A percentile compares a stretch with the other conserved stretches of the same genome.
These are phyloP conservation scores for Wickerhamomyces tratensis DNA, from an alignment of 805 yeast species.

Conservation along the genomic window DNA sequence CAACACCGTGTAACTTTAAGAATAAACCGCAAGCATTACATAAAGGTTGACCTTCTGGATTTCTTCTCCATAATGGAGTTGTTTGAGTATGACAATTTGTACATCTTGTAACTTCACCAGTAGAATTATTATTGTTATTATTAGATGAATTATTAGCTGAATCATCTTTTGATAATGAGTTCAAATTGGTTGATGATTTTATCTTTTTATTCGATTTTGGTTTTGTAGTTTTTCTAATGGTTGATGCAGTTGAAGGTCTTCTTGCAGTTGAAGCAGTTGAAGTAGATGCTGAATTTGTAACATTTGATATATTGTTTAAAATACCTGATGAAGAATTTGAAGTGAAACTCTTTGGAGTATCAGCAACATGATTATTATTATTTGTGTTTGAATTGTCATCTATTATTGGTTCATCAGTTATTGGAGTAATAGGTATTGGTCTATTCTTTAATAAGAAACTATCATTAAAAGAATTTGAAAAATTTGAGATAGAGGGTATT, in stretches of 20 bases:
- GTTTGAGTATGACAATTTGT: constrained; percentile 87
- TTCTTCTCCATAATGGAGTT: constrained; percentile 93
- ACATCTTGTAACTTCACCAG: constrained; percentile 30
- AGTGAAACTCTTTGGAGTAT: neutral
- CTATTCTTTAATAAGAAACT: neutral
- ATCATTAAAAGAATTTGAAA: neutral
- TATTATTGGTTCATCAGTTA: neutral
- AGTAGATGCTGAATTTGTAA: neutral
- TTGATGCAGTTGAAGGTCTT: constrained; percentile 10
- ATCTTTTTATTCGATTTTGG: constrained; percentile 9
- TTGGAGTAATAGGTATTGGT: neutral
- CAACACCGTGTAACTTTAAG: constrained; percentile 89
- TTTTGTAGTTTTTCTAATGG: constrained; percentile 15
- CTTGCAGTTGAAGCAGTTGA: constrained; percentile 2
- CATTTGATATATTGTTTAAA: too few relatives aligned
- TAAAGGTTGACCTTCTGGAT: constrained; percentile 84
- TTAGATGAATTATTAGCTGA: too few relatives aligned
- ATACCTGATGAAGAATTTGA: neutral
- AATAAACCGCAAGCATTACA: constrained; percentile 97
- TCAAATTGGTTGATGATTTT: neutral
- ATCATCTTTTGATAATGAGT: too few relatives aligned
- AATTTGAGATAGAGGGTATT: constrained; percentile 5
- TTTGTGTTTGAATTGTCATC: too few relatives aligned
- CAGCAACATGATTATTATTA: neutral
- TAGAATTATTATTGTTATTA: too few relatives aligned